Evolutionary conservation across 1,284 basidiomycete species (phyloP).

Genomic region (Porodaedalea pini): DNA sequence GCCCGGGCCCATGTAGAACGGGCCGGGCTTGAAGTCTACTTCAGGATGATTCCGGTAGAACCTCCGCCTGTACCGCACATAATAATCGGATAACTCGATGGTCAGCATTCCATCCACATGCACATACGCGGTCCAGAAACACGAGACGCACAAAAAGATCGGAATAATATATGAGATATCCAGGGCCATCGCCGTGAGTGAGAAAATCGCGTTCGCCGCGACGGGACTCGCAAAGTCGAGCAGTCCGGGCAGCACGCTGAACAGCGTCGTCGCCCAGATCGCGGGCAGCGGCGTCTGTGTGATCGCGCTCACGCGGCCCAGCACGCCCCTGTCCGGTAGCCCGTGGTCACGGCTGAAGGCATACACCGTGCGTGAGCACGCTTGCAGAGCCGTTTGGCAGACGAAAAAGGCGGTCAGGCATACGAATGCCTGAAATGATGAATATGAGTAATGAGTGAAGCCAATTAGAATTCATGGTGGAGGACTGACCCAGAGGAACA

Average conservation of each 20-base stretch:
- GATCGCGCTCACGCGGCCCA: slow-evolving; percentile 61
- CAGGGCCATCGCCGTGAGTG: slow-evolving; percentile 69
- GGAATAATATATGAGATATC: slow-evolving; percentile 75
- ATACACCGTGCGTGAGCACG: slow-evolving; percentile 82
- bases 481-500: slow-evolving; percentile 66
- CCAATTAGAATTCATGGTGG: slow-evolving; percentile 11
- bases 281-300: slow-evolving; percentile 81
- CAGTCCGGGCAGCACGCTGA: slow-evolving; percentile 68
- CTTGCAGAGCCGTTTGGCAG: slow-evolving; percentile 78
- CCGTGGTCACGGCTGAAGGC: slow-evolving; percentile 87
- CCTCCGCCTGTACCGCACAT: slow-evolving; percentile 44
- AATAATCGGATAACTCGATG: neutral
- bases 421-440: slow-evolving; percentile 51
- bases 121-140: neutral
- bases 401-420: slow-evolving; percentile 84
- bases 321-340: slow-evolving; percentile 80
- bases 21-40: slow-evolving; percentile 82
- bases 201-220: slow-evolving; percentile 83
- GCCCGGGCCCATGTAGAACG: slow-evolving; percentile 81
- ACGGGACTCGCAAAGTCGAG: slow-evolving; percentile 75
- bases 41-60: slow-evolving; percentile 79
- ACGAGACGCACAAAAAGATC: slow-evolving; percentile 47
- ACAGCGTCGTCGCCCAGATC: slow-evolving; percentile 74
- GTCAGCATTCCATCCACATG: neutral
- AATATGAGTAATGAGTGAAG: slow-evolving; percentile 2